Evolutionary conservation across 2,329 filamentous ascomycete genomes (phyloP), one percentile per base, ranked within the genome.

Genomic region (Parastagonospora nodorum): DNA sequence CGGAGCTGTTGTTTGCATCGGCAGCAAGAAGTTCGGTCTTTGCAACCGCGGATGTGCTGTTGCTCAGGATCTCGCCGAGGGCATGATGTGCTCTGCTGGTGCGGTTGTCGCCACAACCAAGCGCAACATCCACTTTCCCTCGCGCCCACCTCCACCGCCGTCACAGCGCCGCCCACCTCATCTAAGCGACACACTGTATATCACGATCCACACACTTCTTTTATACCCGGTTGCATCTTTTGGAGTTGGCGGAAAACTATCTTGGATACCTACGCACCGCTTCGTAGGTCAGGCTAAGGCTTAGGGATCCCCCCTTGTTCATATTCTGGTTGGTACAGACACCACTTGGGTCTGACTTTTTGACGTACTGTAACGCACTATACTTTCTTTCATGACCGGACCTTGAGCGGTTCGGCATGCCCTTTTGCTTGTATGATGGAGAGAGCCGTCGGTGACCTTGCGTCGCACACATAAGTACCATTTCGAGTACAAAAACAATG

Each of bases 1-100:
- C 8, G 77, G 77, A 15, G 65, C 61, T 24, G 58, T 80, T 39
- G 66, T 79, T 48, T 80, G 78, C 68, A 75, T 78, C 31, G 75
- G 75, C 43, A 57, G 48, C 42, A 66, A 56, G 33, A 67, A 74
- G 24, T 80, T 76, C 48, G 78, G 77, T 29, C 65, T 79, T 31
- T 80, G 77, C 72, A 69, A 78, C 67, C 64, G 70, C 44, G 70
- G 73, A 39, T 76, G 66, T 49, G 77, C 75, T 5, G 65, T 78
- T 31, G 57, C 73, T 6, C 73, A 75, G 53, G 55, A 66, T 30
- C 68, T 79, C 27, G 72, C 77, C 8, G 60, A 66, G 15, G 78
- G 77, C 32, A 79, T 74, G 40, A 57, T 60, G 6, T 80, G 78
- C 67, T 58, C 65, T 8, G 63, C 69, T 39, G 75, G 75, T 32